Evolutionary conservation across 345 rosid species (phyloP).

Genomic region (Geranium brycei): DNA sequence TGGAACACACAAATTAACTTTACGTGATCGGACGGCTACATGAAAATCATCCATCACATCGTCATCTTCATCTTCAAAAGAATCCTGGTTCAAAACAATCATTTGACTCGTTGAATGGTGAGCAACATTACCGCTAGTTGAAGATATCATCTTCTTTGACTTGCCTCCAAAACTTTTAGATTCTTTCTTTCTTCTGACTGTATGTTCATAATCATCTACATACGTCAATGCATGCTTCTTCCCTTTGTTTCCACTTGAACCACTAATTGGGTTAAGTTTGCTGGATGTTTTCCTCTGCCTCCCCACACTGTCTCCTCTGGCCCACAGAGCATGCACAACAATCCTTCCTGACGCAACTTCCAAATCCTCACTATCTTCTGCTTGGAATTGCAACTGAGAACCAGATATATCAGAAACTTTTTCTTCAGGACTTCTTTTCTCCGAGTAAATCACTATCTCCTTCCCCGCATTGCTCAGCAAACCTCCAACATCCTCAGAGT

Average conservation of each 20-base stretch:
- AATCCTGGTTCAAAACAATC: slow-evolving; percentile 9
- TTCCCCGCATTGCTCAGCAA: neutral
- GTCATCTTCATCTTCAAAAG: slow-evolving; percentile 6
- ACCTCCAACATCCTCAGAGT: no score
- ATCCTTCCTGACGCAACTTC: slow-evolving; percentile 7
- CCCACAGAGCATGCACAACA: slow-evolving; percentile 25
- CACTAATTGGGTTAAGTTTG: slow-evolving; percentile 13
- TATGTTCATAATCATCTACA: neutral
- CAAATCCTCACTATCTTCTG: slow-evolving; percentile 4
- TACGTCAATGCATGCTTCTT: slow-evolving; percentile 15
- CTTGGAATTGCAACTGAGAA: slow-evolving; percentile 9
- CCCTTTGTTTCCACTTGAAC: slow-evolving; percentile 19
- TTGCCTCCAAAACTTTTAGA: slow-evolving; percentile 14
- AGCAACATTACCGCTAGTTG: slow-evolving; percentile 5
- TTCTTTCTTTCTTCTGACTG: slow-evolving; percentile 1
- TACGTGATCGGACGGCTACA: slow-evolving; percentile 10
- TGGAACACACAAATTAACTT: slow-evolving; percentile 31
- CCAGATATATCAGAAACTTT: neutral
- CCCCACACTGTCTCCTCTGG: slow-evolving; percentile 14
- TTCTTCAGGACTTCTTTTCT: neutral
- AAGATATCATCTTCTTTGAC: slow-evolving; percentile 9
- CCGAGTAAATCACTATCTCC: neutral
- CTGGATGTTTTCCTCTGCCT: slow-evolving; percentile 7
- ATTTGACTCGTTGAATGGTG: slow-evolving; percentile 5
- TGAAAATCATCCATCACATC: slow-evolving; percentile 9